phyloP scores from a whole-genome alignment of 116 monocot genomes.

The Iris pallida region DNA sequence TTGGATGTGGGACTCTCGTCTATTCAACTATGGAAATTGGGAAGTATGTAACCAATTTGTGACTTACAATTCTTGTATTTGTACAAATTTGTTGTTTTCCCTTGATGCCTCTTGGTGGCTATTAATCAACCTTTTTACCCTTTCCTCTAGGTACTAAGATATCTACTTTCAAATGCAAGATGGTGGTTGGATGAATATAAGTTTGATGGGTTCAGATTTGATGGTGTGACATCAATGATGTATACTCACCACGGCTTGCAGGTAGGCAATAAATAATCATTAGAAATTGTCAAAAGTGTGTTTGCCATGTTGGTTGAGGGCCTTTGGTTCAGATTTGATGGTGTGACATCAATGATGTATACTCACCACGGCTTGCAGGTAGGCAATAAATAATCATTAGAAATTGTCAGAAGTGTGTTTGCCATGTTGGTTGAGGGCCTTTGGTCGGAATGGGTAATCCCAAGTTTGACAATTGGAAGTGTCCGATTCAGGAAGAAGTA shows the following conservation, averaged over 20 bases:
- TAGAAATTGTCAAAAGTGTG: too few species aligned
- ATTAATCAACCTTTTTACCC: neutral
- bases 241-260: constrained; percentile 94
- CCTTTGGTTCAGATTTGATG: constrained; percentile 95
- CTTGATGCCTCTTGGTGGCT: constrained; percentile 1
- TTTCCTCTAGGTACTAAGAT: constrained; percentile 71
- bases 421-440: constrained; percentile 97
- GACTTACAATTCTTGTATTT: neutral
- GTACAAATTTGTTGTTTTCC: too few species aligned
- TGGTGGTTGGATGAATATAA: constrained; percentile 99
- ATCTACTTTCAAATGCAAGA: constrained; percentile 96
- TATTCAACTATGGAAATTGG: constrained; percentile 96
- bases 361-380: constrained; percentile 86
- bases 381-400: neutral
- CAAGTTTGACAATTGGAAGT: too few species aligned
- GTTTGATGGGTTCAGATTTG: constrained; percentile 99
- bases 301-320: constrained; percentile 98
- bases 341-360: constrained; percentile 97
- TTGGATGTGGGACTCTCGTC: constrained; percentile 99
- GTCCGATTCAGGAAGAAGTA: too few species aligned
- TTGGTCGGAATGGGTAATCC: too few species aligned
- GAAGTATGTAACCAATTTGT: constrained; percentile 46
- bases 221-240: constrained; percentile 99
- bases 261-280: constrained; percentile 29
- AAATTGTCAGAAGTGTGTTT: too few species aligned